Conservation (phyloP, 306 rosid species). For the Malus asiatica region DNA sequence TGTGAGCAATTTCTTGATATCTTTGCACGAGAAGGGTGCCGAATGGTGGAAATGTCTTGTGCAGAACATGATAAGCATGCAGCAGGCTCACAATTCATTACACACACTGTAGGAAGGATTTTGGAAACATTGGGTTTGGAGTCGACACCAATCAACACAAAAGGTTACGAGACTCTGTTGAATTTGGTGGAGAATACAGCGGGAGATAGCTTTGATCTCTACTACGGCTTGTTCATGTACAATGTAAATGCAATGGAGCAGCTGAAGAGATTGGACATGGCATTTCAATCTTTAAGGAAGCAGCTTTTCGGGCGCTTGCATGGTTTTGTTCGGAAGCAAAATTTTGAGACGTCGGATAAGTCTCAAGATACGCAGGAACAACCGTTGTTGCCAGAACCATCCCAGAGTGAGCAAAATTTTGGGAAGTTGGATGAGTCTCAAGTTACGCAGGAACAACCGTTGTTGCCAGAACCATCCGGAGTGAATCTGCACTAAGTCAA, state of each 20-base stretch:
- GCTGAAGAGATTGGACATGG: slow-evolving; percentile 53
- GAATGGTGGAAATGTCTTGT: slow-evolving; percentile 91
- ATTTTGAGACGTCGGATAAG: slow-evolving; percentile 32
- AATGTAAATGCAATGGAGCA: slow-evolving; percentile 79
- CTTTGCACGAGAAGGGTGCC: slow-evolving; percentile 72
- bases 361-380: slow-evolving; percentile 21
- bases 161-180: slow-evolving; percentile 74
- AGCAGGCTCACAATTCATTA: slow-evolving; percentile 85
- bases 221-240: slow-evolving; percentile 85
- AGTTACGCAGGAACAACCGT: slow-evolving; percentile 18
- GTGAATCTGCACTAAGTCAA: neutral
- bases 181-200: slow-evolving; percentile 75
- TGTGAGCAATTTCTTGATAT: slow-evolving; percentile 65
- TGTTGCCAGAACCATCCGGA: slow-evolving; percentile 33
- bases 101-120: slow-evolving; percentile 79
- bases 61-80: slow-evolving; percentile 83
- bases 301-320: slow-evolving; percentile 70
- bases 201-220: slow-evolving; percentile 85
- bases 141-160: slow-evolving; percentile 71
- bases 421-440: slow-evolving; percentile 24
- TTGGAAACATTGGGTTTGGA: slow-evolving; percentile 58
- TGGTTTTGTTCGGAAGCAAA: slow-evolving; percentile 41
- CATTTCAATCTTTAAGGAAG: slow-evolving; percentile 65
- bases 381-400: slow-evolving; percentile 23
- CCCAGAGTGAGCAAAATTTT: slow-evolving; percentile 38